Conservation (phyloP, 176 grass and related monocot species). For the Rhipidocladum racemiflorum region DNA sequence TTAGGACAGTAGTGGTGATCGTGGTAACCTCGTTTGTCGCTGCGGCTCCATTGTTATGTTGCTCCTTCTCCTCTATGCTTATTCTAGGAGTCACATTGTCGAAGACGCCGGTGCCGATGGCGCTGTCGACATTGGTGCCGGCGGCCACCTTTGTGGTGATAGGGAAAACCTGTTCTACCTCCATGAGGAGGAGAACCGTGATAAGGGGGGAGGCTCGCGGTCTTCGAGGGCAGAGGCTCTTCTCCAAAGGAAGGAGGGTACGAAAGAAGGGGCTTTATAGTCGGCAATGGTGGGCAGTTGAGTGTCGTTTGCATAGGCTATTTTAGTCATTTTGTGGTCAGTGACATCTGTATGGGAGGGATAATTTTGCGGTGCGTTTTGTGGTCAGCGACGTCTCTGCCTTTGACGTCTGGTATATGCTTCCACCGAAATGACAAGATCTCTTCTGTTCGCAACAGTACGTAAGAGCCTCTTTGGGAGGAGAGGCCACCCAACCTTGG, state of each 20-base stretch:
- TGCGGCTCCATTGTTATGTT: neutral
- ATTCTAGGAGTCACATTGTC: neutral
- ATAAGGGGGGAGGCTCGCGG: neutral
- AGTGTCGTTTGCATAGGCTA: neutral
- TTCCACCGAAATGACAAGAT: neutral
- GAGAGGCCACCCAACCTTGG: too few relatives aligned
- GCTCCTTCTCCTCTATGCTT: constrained; percentile 2
- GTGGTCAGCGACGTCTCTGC: too few relatives aligned
- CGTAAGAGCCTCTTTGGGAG: too few relatives aligned
- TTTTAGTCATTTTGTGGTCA: neutral
- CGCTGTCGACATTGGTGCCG: neutral
- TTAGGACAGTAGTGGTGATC: neutral
- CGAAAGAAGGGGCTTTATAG: neutral
- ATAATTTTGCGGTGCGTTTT: neutral
- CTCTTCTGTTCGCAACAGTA: too few relatives aligned
- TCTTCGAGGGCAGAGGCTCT: neutral
- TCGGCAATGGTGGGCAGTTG: too few relatives aligned
- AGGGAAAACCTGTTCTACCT: neutral
- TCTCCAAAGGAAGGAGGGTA: neutral
- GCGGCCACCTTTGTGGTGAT: neutral
- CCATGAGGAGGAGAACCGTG: neutral
- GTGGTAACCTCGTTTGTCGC: neutral
- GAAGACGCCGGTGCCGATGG: neutral
- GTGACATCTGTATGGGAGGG: neutral
- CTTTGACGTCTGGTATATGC: neutral